Base-by-base conservation (phyloP, 345 rosid genomes). In the Moricandia moricandioides region DNA sequence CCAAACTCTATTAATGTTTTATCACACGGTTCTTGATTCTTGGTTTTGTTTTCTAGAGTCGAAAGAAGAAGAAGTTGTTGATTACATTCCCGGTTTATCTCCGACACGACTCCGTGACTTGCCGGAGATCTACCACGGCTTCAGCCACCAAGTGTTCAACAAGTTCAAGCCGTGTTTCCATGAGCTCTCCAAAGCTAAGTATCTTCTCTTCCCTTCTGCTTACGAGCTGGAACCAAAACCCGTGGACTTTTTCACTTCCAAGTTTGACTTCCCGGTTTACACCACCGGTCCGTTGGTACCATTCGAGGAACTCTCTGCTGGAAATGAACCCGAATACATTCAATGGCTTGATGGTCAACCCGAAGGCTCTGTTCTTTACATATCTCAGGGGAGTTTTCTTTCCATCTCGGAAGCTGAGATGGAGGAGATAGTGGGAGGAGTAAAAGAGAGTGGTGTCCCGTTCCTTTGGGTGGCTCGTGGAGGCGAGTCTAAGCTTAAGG, bases 391-490 rank as follows among this genome's bases (percentile, higher is more conserved):
- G 6, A 85, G 89, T 72, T 79, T 67, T 47, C 77, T 81, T 40
- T 82, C 84, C 0, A 70, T 72, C 21, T 72, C 85, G 1, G 67
- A 65, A 3, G 65, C 55, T 3, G 83, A 85, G 56, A 80, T 75
- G 79, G 82, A 82, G 12, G 90, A 87, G 60, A 78, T 85, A 61
- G 64, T 60, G 0, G 71, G 45, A 2, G 86, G 88, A 24, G 43
- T 85, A 5, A 31, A 14, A 27, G 70, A 65, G 21, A 87, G 86
- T 0, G 66, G 79, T 33, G 85, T 79, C 1, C 62, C 31, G 14
- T 85, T 40, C 62, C 31, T 85, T 40, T 85, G 84, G 88, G 87
- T 85, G 55, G 81, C 83, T 5, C 87, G 85, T 14, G 85, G 74
- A 0, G 81, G 82, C 0, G 57, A 39, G 65, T 30, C 12, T 0